Conservation (phyloP, 2,329 filamentous ascomycete species). For the Nothopassalora personata region DNA sequence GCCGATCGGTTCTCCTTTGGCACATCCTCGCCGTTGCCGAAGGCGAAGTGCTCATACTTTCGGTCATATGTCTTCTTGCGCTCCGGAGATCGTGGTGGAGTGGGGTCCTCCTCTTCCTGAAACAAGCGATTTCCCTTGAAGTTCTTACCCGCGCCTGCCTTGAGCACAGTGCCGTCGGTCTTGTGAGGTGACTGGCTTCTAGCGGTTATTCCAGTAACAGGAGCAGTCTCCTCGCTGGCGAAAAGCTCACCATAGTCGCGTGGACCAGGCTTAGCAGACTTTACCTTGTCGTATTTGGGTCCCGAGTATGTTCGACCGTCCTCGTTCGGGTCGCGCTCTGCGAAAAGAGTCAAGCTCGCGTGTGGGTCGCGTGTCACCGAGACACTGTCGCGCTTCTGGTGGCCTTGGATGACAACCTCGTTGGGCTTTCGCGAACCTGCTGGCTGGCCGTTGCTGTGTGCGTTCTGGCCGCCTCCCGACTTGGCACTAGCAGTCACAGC, state of each 20-base stretch:
- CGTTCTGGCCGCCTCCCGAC: constrained; percentile 24
- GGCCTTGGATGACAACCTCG: constrained; percentile 24
- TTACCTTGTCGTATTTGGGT: constrained; percentile 54
- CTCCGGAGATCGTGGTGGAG: constrained; percentile 35
- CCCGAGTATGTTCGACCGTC: constrained; percentile 44
- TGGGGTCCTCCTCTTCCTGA: constrained; percentile 47
- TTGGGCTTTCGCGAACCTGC: constrained; percentile 14
- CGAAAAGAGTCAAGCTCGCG: constrained; percentile 69
- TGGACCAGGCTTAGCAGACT: constrained; percentile 65
- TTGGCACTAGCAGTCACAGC: constrained; percentile 42
- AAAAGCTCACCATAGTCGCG: constrained; percentile 68
- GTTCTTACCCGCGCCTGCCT: constrained; percentile 48
- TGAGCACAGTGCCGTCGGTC: constrained; percentile 36
- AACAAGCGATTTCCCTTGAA: constrained; percentile 53
- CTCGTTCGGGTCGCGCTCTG: constrained; percentile 59
- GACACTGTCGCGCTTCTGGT: constrained; percentile 30
- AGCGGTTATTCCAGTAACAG: constrained; percentile 18
- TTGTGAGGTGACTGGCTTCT: constrained; percentile 32
- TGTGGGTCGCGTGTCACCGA: constrained; percentile 45
- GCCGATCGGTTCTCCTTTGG: constrained; percentile 26
- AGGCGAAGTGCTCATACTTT: constrained; percentile 83
- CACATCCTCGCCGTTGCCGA: constrained; percentile 58
- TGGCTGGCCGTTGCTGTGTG: constrained; percentile 19
- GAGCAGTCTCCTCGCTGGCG: constrained; percentile 42
- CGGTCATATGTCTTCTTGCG: constrained; percentile 62